Conservation (phyloP, 176 grass and related monocot species). For the Aegilops umbellulata region DNA sequence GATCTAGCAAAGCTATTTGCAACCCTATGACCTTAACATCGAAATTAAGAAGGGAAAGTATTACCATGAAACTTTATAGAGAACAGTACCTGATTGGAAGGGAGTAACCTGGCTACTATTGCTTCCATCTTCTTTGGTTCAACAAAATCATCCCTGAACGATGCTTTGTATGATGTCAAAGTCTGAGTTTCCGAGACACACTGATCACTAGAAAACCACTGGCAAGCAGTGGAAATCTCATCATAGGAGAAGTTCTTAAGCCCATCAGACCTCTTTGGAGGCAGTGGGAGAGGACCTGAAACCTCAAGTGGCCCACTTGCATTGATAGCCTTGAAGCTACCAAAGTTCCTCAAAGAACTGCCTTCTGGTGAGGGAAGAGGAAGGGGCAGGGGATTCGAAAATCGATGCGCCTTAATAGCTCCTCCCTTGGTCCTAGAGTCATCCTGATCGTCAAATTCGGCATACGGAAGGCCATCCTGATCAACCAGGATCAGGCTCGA, state of each 20-base stretch:
- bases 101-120: constrained; percentile 63
- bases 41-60: constrained; percentile 2
- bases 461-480: constrained; percentile 55
- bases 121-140: constrained; percentile 65
- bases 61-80: neutral
- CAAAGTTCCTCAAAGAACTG: constrained; percentile 55
- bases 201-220: constrained; percentile 69
- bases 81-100: constrained; percentile 63
- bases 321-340: constrained; percentile 75
- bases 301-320: constrained; percentile 52
- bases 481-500: constrained; percentile 68
- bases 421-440: constrained; percentile 49
- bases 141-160: constrained; percentile 61
- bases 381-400: constrained; percentile 84
- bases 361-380: constrained; percentile 71
- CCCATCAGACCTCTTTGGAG: constrained; percentile 45
- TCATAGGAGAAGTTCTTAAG: constrained; percentile 77
- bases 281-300: constrained; percentile 88
- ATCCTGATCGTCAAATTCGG: constrained; percentile 66
- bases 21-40: neutral
- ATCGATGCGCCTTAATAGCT: constrained; percentile 52
- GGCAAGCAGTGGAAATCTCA: constrained; percentile 68
- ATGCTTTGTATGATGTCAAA: constrained; percentile 74
- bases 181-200: constrained; percentile 63
- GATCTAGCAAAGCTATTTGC: neutral